phyloP scores from a whole-genome alignment of 2,329 filamentous ascomycete species.

The Cladosporium halotolerans region DNA sequence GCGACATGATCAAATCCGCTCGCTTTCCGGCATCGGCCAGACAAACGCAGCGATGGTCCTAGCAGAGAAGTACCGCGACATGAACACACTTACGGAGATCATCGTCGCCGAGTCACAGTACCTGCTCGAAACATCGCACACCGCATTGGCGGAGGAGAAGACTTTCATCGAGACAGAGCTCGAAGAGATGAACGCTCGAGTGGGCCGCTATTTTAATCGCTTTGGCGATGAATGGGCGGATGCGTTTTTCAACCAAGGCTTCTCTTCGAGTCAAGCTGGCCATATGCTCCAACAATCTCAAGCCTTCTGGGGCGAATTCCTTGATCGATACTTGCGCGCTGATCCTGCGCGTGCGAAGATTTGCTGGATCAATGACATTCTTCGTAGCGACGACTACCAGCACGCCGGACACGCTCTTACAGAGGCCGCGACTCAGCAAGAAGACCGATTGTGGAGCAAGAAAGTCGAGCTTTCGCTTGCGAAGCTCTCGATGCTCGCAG shows the following conservation, averaged over 20 bases:
- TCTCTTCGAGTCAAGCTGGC: slow-evolving; percentile 53
- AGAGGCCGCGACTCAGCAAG: slow-evolving; percentile 61
- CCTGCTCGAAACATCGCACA: slow-evolving; percentile 20
- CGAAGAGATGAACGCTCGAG: slow-evolving; percentile 34
- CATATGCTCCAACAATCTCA: slow-evolving; percentile 62
- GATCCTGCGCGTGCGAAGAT: slow-evolving; percentile 68
- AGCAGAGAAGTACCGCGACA: slow-evolving; percentile 58
- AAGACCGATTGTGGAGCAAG: slow-evolving; percentile 83
- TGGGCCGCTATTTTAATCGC: slow-evolving; percentile 52
- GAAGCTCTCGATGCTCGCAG: slow-evolving; percentile 68
- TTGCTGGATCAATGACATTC: slow-evolving; percentile 91
- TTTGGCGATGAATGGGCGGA: slow-evolving; percentile 64
- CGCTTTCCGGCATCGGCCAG: slow-evolving; percentile 45
- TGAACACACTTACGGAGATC: slow-evolving; percentile 54
- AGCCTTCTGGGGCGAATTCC: slow-evolving; percentile 58
- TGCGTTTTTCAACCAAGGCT: slow-evolving; percentile 73
- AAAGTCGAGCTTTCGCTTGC: slow-evolving; percentile 86
- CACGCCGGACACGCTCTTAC: slow-evolving; percentile 67
- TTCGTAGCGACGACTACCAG: slow-evolving; percentile 66
- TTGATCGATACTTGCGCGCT: slow-evolving; percentile 72
- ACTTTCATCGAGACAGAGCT: slow-evolving; percentile 40
- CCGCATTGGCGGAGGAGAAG: slow-evolving; percentile 27
- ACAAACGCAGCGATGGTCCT: slow-evolving; percentile 53
- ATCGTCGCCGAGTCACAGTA: slow-evolving; percentile 41
- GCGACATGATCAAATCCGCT: slow-evolving; percentile 37